phyloP scores from a whole-genome alignment of 768 basidiomycete species.

The Leccinellum rugosiceps region DNA sequence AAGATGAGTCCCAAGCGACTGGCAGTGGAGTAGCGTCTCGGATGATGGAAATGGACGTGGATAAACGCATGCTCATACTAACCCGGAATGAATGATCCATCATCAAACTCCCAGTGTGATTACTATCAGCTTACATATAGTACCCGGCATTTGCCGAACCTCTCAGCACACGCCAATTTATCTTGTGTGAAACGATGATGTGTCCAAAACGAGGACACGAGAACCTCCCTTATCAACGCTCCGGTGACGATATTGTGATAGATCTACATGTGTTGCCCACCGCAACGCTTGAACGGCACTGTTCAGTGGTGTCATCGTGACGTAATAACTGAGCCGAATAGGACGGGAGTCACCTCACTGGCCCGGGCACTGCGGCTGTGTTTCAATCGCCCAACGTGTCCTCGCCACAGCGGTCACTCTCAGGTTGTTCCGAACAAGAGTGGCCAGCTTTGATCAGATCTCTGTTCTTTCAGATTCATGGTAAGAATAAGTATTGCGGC shows the following conservation, averaged over 20 bases:
- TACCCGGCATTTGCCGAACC: constrained; percentile 15
- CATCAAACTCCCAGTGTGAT: background rate
- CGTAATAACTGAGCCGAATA: background rate
- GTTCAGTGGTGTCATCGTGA: background rate
- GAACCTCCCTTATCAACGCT: background rate
- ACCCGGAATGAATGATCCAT: background rate
- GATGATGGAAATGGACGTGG: constrained; percentile 10
- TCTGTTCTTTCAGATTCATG: constrained; percentile 8
- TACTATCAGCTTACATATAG: background rate
- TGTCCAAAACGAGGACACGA: background rate
- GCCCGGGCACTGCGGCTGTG: too few relatives aligned
- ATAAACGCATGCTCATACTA: constrained; percentile 7
- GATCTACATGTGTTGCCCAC: background rate
- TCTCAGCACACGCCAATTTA: background rate
- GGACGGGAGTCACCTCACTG: background rate
- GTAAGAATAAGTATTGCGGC: constrained; percentile 6
- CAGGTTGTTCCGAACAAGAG: background rate
- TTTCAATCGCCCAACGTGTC: constrained; percentile 13
- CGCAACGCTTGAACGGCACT: background rate
- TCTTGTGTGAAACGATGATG: background rate
- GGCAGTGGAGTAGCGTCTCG: background rate
- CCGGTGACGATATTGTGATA: background rate
- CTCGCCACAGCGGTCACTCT: constrained; percentile 16
- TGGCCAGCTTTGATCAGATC: constrained; percentile 9
- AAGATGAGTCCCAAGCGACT: background rate